Conservation (phyloP, 306 rosid species). For the Rubus parviflorus region DNA sequence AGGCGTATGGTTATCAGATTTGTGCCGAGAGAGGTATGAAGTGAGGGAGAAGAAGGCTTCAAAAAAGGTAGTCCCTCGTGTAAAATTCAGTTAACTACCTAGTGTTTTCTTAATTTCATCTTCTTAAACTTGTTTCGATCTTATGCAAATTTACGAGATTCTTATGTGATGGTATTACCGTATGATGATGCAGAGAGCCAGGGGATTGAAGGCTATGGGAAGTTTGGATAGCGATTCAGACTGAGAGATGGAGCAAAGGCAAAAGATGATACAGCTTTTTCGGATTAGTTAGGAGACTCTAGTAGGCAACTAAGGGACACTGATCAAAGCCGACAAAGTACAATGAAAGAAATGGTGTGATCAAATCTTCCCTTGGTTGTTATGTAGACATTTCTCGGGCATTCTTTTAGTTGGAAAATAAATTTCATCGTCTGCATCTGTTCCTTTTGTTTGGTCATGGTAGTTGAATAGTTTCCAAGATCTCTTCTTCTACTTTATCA, state of each 20-base stretch:
- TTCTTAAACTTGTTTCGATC: not conserved
- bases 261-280: not conserved
- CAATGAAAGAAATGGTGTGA: not conserved
- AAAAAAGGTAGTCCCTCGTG: slow-evolving; percentile 42
- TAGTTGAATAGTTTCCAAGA: not conserved
- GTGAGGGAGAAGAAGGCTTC: slow-evolving; percentile 66
- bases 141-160: not conserved
- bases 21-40: slow-evolving; percentile 63
- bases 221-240: slow-evolving; percentile 61
- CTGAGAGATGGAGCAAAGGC: slow-evolving; percentile 18
- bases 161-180: slow-evolving; percentile 1
- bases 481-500: not conserved
- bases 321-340: slow-evolving; percentile 10
- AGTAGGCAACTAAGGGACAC: slow-evolving; percentile 6
- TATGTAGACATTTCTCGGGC: slow-evolving; percentile 9
- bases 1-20: slow-evolving; percentile 58
- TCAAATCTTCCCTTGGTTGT: not conserved
- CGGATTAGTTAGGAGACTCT: slow-evolving; percentile 6
- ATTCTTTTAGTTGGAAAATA: slow-evolving; percentile 2
- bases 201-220: slow-evolving; percentile 68
- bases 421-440: not conserved
- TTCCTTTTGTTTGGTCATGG: not conserved
- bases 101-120: not conserved
- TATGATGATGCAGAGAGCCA: slow-evolving; percentile 48
- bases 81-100: not conserved